Conservation (phyloP, 2,329 filamentous ascomycete species). For the Coniochaeta prunicola region DNA sequence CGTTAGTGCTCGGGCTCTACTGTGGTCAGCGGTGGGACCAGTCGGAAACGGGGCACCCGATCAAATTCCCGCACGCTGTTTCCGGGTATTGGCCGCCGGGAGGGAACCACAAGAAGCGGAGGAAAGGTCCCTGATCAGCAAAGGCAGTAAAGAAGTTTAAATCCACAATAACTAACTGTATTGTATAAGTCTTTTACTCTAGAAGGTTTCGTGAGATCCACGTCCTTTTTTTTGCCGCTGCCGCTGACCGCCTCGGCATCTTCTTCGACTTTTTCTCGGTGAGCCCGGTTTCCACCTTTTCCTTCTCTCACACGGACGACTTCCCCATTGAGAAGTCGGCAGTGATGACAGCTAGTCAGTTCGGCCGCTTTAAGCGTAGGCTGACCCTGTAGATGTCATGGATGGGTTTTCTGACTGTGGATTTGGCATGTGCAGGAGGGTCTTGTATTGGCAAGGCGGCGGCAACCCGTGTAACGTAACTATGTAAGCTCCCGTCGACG, state of each 20-base stretch:
- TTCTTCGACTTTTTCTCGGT: neutral
- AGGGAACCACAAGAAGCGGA: too few species aligned
- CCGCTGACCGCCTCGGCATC: neutral
- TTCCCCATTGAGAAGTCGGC: neutral
- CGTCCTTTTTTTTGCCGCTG: neutral
- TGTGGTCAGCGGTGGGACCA: too few species aligned
- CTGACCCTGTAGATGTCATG: neutral
- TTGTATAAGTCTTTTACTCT: too few species aligned
- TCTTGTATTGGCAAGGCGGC: neutral
- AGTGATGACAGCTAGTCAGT: neutral
- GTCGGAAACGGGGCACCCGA: too few species aligned
- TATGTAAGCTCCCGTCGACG: too few species aligned
- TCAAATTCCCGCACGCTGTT: constrained; percentile 1
- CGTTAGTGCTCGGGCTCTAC: neutral
- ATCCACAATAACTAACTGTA: too few species aligned
- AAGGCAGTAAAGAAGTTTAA: neutral
- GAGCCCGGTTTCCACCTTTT: neutral
- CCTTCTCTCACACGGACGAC: neutral
- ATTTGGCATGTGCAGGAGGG: neutral
- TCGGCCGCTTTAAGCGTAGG: neutral
- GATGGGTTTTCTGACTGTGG: neutral
- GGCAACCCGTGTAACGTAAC: too few species aligned
- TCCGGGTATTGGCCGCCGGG: too few species aligned
- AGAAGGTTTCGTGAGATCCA: neutral
- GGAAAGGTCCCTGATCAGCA: too few species aligned